These are phyloP conservation scores for Cetraspora pellucida DNA, from an alignment of 192 early-diverging fungal species.

Conservation along the genomic window DNA sequence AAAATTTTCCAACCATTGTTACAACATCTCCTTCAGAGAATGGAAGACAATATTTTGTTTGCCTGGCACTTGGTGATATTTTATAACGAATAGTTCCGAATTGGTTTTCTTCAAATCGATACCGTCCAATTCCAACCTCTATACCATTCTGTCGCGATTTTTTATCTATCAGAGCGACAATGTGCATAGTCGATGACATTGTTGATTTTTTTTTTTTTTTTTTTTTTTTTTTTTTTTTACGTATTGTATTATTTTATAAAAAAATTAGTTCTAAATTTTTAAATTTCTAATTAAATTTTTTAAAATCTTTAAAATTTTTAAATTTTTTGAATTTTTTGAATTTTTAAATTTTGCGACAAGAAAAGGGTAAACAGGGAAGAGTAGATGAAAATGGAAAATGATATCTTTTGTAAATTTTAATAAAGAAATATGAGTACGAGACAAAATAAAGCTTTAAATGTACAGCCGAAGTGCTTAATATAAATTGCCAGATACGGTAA, in stretches of 20 bases:
- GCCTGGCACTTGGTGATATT: neutral
- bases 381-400: too few species aligned
- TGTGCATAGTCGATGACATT: slow-evolving; percentile 9
- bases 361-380: too few species aligned
- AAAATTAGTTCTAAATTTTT: neutral
- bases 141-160: slow-evolving; percentile 11
- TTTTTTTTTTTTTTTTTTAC: neutral
- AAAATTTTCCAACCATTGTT: slow-evolving; percentile 12
- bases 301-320: too few species aligned
- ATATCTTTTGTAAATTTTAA: neutral
- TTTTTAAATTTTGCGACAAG: too few species aligned
- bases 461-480: neutral
- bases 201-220: neutral
- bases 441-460: neutral
- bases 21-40: slow-evolving; percentile 17
- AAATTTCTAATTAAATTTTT: too few species aligned
- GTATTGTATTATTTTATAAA: neutral
- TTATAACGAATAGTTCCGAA: slow-evolving; percentile 13
- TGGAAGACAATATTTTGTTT: slow-evolving; percentile 12
- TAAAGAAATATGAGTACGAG: neutral
- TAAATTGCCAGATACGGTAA: neutral
- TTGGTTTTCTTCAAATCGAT: slow-evolving; percentile 14
- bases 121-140: neutral
- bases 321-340: too few species aligned
- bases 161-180: slow-evolving; percentile 13